These are phyloP conservation scores for Mycena alexandri DNA, from an alignment of 768 basidiomycete genomes.

Conservation along the genomic window DNA sequence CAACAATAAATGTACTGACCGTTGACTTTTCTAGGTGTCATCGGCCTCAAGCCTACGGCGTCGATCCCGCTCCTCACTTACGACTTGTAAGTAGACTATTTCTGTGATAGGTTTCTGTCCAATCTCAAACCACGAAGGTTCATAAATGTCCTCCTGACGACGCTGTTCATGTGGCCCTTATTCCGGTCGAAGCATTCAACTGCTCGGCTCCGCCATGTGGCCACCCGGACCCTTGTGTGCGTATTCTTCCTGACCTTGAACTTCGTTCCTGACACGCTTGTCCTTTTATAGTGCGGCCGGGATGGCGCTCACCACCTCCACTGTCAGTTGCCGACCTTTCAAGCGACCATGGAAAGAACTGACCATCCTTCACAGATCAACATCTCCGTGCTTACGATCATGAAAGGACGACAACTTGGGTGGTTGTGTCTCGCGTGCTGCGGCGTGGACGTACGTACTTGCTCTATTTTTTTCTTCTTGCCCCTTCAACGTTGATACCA, in stretches of 20 bases:
- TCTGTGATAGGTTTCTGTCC: background rate
- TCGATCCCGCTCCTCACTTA: conserved; percentile 61
- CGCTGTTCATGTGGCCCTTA: conserved; percentile 63
- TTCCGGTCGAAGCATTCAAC: conserved; percentile 50
- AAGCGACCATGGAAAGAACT: background rate
- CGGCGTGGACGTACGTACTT: conserved; percentile 47
- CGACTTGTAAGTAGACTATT: conserved; percentile 53
- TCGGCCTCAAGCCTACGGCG: conserved; percentile 58
- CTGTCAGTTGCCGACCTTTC: conserved; percentile 43
- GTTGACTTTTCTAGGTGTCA: conserved; percentile 44
- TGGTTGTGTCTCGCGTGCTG: conserved; percentile 63
- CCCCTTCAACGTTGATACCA: background rate
- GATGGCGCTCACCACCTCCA: conserved; percentile 62
- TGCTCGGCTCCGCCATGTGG: conserved; percentile 51
- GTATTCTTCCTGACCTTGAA: conserved; percentile 21
- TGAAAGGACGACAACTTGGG: conserved; percentile 60
- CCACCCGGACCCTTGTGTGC: conserved; percentile 58
- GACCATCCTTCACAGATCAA: conserved; percentile 44
- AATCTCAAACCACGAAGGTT: conserved; percentile 33
- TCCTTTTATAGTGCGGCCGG: conserved; percentile 52
- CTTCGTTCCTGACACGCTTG: background rate
- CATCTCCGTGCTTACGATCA: conserved; percentile 57
- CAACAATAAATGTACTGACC: background rate
- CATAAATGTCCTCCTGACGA: conserved; percentile 55
- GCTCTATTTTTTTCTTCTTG: background rate